Base-by-base conservation (phyloP, 1,284 basidiomycete genomes). In the Sphagnurus paluster region DNA sequence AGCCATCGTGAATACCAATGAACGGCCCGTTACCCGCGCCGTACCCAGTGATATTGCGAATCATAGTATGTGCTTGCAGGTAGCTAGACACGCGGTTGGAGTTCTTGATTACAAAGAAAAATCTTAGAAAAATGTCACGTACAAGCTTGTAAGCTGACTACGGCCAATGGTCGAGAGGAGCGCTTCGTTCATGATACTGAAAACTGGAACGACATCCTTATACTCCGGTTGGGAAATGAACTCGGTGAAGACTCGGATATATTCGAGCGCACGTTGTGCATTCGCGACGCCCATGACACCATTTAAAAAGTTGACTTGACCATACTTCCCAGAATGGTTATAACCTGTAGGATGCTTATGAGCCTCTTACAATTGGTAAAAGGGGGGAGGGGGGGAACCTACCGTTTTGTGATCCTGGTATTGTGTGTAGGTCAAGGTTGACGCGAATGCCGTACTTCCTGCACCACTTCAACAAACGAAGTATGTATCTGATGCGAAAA, bases 361-460 rank as follows among this genome's bases (percentile, higher is more conserved):
- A 26, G 34, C 3, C 25, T 42, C 24, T 24, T 8, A 37, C 24
- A 37, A 28, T 37, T 6, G 30, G 17, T 25, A 20, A 47, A 17
- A 13, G 20, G 30, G 38, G 20, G 21, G 9, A 59, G 55, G n/a
- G n/a, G n/a, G 49, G 63, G 49, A 63, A 57, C 68, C 21, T 39
- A 71, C 80, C 86, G 63, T 89, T 90, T 65, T 89, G 85, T 44
- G 80, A 84, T 14, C 87, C 81, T 3, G 91, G 91, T 11, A 86
- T 72, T 3, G 88, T 83, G 65, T 93, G 91, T 39, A 94, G 63
- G 67, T 96, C 93, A 38, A 96, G 68, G 56, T 92, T 86, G 51
- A 95, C 79, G 24, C 93, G 77, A 4, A 96, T 56, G 11, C 93
- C 93, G 63, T 97, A 96, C 68, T 95, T 95, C 51, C 92, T 78